Evolutionary conservation across 768 basidiomycete species (phyloP), one percentile per base, ranked within the genome.

Genomic region (Lactarius sp.): DNA sequence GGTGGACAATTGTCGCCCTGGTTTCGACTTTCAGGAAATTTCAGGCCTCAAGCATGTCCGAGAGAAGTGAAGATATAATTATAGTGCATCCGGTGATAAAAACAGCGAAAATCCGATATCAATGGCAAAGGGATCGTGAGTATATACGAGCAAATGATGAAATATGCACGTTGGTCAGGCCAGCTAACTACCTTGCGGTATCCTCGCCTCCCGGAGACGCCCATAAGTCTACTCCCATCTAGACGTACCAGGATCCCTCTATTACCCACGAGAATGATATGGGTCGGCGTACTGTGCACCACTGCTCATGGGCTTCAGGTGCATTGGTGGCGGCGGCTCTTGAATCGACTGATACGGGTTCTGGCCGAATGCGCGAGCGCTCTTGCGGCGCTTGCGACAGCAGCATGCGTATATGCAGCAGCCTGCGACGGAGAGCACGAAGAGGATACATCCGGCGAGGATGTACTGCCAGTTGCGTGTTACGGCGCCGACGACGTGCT

Each of bases 381-480:
- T 12, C 13, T 56, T 66, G 36, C 53, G 52, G 1, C 58, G 57
- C 55, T 33, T 62, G 36, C 66, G 61, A n/a, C 52, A 82, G 72
- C 87, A 88, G 71, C 85, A 87, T 60, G 77, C 78, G 83, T 84
- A 87, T 27, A 87, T 67, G 64, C 80, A 80, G 59, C 78, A 75
- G 10, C 80, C 81, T 37, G 80, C 61, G 36, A 81, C 66, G 50
- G 83, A 67, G 37, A 79, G 58, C 31, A 84, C 72, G 62, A 84
- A 73, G 2, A 79, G 72, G 33, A 90, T 75, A 65, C 83, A 83
- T 42, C 86, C 88, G 9, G 77, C 65, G 50, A 87, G 78, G 70
- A 88, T 88, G 70, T 86, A 88, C 3, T 85, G 87, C 89, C 86
- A 90, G 62, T 79, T 85, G 70, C 84, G 87, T 69, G 85, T 79